Conservation (phyloP, 2,329 filamentous ascomycete genomes). For the Aspergillus aculeatinus region DNA sequence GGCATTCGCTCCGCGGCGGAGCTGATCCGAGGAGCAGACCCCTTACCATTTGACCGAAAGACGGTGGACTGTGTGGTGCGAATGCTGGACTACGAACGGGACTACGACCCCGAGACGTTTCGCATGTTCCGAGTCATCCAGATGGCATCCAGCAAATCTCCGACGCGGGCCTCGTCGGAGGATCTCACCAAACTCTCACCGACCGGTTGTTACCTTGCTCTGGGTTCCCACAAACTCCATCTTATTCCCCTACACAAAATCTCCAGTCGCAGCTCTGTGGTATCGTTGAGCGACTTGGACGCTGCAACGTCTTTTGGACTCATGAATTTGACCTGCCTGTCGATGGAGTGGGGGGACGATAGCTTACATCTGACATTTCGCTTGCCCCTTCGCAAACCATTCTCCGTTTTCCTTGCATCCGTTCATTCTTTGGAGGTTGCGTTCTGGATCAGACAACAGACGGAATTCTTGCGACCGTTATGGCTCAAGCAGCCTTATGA, state of each 20-base stretch:
- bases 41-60: slow-evolving; percentile 55
- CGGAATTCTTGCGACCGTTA: slow-evolving; percentile 64
- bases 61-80: slow-evolving; percentile 63
- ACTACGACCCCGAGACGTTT: slow-evolving; percentile 68
- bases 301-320: slow-evolving; percentile 60
- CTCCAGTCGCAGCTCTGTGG: slow-evolving; percentile 54
- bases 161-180: slow-evolving; percentile 60
- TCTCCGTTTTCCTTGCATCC: slow-evolving; percentile 62
- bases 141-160: slow-evolving; percentile 57
- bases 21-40: slow-evolving; percentile 53
- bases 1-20: slow-evolving; percentile 61
- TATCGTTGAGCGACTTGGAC: slow-evolving; percentile 53
- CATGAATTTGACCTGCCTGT: slow-evolving; percentile 60
- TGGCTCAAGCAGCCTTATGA: slow-evolving; percentile 64
- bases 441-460: slow-evolving; percentile 59
- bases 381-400: slow-evolving; percentile 56
- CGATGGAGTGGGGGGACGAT: slow-evolving; percentile 63
- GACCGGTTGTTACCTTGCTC: slow-evolving; percentile 65
- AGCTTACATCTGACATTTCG: slow-evolving; percentile 66
- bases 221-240: slow-evolving; percentile 69
- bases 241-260: slow-evolving; percentile 64
- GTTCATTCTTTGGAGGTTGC: slow-evolving; percentile 65
- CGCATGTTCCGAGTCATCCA: slow-evolving; percentile 69
- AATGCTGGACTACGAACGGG: slow-evolving; percentile 63
- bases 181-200: slow-evolving; percentile 65